These are phyloP conservation scores for Carex cristatella DNA, from an alignment of 176 grass and related monocot genomes.

Conservation along the genomic window DNA sequence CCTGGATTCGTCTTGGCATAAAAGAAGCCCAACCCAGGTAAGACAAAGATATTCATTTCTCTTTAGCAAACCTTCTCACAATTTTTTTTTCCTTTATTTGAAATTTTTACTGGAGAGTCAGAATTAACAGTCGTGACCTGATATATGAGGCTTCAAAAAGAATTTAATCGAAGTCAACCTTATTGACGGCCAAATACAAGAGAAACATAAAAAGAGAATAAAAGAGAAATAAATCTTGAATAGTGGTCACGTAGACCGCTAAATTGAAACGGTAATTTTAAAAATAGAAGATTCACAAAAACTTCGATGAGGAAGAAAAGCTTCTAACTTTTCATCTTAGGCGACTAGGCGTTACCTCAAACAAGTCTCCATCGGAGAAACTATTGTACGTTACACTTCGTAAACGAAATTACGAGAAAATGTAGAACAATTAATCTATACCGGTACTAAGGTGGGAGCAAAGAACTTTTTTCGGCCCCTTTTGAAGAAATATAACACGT, in stretches of 20 bases:
- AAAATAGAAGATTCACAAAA: background rate
- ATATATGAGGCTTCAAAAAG: background rate
- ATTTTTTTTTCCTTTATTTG: background rate
- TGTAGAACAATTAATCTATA: background rate
- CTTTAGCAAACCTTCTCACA: background rate
- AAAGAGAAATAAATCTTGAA: conserved; percentile 7
- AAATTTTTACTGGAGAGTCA: background rate
- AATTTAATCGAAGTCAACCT: background rate
- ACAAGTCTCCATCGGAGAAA: background rate
- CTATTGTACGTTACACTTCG: background rate
- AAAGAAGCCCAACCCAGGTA: background rate
- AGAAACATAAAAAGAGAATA: background rate
- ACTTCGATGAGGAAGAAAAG: background rate
- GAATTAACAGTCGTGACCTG: background rate
- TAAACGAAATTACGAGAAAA: background rate
- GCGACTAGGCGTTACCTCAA: background rate
- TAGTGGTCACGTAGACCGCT: background rate
- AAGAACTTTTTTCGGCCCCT: background rate
- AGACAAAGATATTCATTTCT: background rate
- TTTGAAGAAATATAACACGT: background rate
- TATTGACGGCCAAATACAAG: background rate
- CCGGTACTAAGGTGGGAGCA: background rate
- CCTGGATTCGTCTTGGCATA: background rate
- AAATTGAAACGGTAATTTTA: background rate
- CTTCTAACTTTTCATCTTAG: background rate